Evolutionary conservation across 805 yeast genomes (phyloP).

Genomic region (Wilhelminamyces savonicus): DNA sequence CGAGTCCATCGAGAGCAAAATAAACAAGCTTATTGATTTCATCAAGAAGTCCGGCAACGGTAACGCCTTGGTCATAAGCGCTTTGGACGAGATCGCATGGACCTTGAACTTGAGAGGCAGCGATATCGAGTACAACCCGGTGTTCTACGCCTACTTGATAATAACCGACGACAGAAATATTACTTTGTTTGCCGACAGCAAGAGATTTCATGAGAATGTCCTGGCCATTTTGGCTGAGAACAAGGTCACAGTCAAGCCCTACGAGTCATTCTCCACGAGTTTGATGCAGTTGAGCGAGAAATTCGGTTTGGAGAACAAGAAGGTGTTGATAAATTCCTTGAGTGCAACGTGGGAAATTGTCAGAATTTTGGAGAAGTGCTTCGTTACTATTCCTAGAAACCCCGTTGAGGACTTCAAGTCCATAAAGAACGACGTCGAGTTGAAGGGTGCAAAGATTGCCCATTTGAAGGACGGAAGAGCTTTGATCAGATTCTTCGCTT

Average conservation of each 20-base stretch:
- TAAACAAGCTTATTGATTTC: conserved; percentile 33
- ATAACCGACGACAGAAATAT: conserved; percentile 23
- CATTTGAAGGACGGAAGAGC: conserved; percentile 58
- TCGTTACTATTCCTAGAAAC: conserved; percentile 22
- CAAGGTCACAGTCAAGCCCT: conserved; percentile 29
- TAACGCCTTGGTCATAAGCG: conserved; percentile 35
- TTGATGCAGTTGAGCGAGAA: conserved; percentile 33
- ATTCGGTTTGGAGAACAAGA: conserved; percentile 21
- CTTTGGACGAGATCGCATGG: conserved; percentile 52
- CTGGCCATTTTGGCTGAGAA: conserved; percentile 16
- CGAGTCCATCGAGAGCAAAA: conserved; percentile 51
- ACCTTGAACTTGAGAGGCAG: conserved; percentile 46
- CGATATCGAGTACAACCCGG: conserved; percentile 51
- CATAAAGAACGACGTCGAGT: conserved; percentile 43
- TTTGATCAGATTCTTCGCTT: conserved; percentile 45
- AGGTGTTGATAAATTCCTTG: conserved; percentile 23
- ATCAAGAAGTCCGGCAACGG: conserved; percentile 17
- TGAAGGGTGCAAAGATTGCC: conserved; percentile 45
- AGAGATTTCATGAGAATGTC: conserved; percentile 30
- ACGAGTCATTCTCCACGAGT: conserved; percentile 41
- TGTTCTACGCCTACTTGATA: conserved; percentile 40
- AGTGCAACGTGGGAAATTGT: conserved; percentile 35
- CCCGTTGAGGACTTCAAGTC: conserved; percentile 47
- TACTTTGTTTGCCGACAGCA: conserved; percentile 37
- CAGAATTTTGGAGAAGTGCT: conserved; percentile 25